Evolutionary conservation across 345 rosid species (phyloP).

Genomic region (Boechera retrofracta): DNA sequence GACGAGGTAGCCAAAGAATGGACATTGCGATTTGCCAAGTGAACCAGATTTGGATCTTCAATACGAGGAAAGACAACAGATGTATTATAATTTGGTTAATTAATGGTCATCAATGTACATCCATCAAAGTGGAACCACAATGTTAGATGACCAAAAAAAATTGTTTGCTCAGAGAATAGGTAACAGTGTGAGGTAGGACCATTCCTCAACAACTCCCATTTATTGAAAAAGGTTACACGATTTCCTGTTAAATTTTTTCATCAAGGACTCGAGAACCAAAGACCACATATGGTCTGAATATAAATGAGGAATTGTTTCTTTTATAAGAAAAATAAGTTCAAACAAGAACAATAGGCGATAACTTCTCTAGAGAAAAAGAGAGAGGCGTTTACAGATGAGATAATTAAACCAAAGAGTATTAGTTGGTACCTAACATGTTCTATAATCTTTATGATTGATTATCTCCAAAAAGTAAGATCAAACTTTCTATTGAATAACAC

Average conservation of each 20-base stretch:
- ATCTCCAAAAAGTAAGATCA: slow-evolving; percentile 23
- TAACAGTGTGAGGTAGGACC: slow-evolving; percentile 42
- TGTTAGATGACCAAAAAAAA: slow-evolving; percentile 33
- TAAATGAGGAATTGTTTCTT: slow-evolving; percentile 18
- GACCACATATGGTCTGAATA: slow-evolving; percentile 7
- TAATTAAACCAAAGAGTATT: slow-evolving; percentile 38
- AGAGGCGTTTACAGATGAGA: slow-evolving; percentile 13
- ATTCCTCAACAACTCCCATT: slow-evolving; percentile 29
- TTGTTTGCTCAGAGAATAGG: slow-evolving; percentile 39
- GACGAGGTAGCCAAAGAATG: slow-evolving; percentile 83
- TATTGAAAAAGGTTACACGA: slow-evolving; percentile 30
- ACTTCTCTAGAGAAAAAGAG: slow-evolving; percentile 1
- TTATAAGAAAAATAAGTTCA: background rate
- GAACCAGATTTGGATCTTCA: slow-evolving; percentile 22
- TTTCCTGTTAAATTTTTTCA: slow-evolving; percentile 18
- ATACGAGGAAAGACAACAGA: slow-evolving; percentile 24
- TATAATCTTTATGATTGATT: slow-evolving; percentile 24
- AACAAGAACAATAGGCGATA: slow-evolving; percentile 1
- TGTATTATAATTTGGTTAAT: slow-evolving; percentile 21
- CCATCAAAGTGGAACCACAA: slow-evolving; percentile 37
- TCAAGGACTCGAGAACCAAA: background rate
- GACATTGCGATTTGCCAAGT: slow-evolving; percentile 90
- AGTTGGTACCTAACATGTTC: slow-evolving; percentile 46
- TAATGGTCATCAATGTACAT: slow-evolving; percentile 33
- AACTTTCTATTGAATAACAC: slow-evolving; percentile 28